A percentile compares a stretch with the other conserved stretches of the same genome.
Conservation (phyloP, 768 basidiomycete species). For the Coprinopsis marcescibilis region DNA sequence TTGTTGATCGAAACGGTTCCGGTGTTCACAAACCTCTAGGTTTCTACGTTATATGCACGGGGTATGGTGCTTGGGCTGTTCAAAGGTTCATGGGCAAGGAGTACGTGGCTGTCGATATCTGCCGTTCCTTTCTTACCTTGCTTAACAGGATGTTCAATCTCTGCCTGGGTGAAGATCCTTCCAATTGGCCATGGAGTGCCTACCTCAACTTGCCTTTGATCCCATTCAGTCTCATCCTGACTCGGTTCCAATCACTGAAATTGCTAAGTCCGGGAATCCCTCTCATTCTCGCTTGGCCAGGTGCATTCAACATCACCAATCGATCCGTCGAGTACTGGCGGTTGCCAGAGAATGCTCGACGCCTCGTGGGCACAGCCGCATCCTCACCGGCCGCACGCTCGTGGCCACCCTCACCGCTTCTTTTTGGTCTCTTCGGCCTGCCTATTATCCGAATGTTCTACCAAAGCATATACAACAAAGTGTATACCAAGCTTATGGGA, state of each 20-base stretch:
- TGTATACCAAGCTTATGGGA: constrained; percentile 42
- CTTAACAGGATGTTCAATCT: constrained; percentile 50
- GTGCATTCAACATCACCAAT: constrained; percentile 28
- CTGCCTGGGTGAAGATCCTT: constrained; percentile 61
- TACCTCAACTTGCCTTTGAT: constrained; percentile 71
- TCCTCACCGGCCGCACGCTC: constrained; percentile 10
- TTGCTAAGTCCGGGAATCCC: constrained; percentile 34
- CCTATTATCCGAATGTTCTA: constrained; percentile 45
- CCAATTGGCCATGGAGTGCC: constrained; percentile 72
- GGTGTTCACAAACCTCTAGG: constrained; percentile 18
- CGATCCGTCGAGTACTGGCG: constrained; percentile 29
- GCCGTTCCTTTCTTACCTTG: background rate
- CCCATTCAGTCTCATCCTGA: constrained; percentile 60
- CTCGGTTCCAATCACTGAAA: constrained; percentile 39
- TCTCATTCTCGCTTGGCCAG: constrained; percentile 43
- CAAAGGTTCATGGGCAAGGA: constrained; percentile 65
- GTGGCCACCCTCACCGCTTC: constrained; percentile 60
- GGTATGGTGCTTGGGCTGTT: constrained; percentile 70
- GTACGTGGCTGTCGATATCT: constrained; percentile 24
- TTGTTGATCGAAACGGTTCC: background rate
- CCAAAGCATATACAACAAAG: constrained; percentile 30
- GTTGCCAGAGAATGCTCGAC: constrained; percentile 25
- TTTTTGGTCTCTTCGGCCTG: constrained; percentile 47
- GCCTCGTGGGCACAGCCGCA: constrained; percentile 28
- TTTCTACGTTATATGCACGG: constrained; percentile 45